Percentiles rank a stretch among this genome's conserved stretches.
Evolutionary conservation across 2,329 filamentous ascomycete genomes (phyloP).

Genomic region (Rutstroemia sp.): DNA sequence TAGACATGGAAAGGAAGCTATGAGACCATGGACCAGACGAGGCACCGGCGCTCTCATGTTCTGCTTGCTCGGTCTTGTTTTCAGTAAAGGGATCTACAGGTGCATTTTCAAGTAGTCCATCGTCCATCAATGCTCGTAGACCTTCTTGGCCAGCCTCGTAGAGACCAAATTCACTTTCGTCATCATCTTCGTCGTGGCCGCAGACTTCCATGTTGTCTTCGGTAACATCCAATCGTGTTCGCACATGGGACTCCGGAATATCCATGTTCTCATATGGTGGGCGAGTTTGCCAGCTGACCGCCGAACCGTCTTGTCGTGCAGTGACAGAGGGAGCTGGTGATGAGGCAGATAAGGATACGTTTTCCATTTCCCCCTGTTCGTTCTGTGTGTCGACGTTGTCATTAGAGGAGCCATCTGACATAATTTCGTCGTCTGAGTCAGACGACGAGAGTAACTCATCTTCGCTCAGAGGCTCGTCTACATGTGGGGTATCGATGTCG

Average conservation of each 20-base stretch:
- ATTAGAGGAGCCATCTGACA: not conserved
- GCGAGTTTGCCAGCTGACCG: not conserved
- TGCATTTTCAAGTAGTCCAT: conserved; percentile 8
- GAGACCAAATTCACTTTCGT: conserved; percentile 20
- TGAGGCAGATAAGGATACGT: not conserved
- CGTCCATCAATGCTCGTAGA: conserved; percentile 17
- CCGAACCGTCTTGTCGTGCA: not conserved
- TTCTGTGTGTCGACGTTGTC: not conserved
- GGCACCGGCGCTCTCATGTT: not conserved
- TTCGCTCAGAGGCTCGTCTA: conserved; percentile 14
- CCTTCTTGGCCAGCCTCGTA: conserved; percentile 21
- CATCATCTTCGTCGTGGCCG: conserved; percentile 1
- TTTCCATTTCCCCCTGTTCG: not conserved
- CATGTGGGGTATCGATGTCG: conserved; percentile 12
- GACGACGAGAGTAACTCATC: conserved; percentile 13
- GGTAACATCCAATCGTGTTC: not conserved
- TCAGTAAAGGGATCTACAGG: not conserved
- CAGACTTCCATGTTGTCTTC: not conserved
- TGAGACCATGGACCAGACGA: not conserved
- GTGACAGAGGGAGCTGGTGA: not conserved
- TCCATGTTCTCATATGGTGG: not conserved
- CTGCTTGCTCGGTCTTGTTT: not conserved
- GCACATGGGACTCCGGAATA: conserved; percentile 6
- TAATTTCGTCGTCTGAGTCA: conserved; percentile 11
- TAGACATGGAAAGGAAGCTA: too few relatives aligned